A percentile compares a stretch with the other conserved stretches of the same genome.
phyloP scores from a whole-genome alignment of 2,329 filamentous ascomycete genomes.

The Fonsecaea multimorphosa region DNA sequence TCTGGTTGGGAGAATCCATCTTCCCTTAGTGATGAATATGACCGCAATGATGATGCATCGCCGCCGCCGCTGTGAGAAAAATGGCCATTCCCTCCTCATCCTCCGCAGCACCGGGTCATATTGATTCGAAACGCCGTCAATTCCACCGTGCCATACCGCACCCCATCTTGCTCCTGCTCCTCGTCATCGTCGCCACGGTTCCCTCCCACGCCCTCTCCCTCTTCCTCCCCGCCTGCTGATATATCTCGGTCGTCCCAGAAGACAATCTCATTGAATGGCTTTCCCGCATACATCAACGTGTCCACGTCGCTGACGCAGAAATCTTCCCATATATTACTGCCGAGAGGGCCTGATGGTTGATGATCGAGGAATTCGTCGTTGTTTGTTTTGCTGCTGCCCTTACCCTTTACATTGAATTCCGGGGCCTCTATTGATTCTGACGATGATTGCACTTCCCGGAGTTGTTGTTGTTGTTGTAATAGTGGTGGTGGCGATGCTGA shows the following conservation, averaged over 20 bases:
- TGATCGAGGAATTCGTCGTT: too few relatives aligned
- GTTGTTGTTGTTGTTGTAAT: background rate
- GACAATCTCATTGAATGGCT: conserved; percentile 45
- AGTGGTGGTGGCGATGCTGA: background rate
- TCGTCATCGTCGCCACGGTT: too few relatives aligned
- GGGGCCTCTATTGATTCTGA: background rate
- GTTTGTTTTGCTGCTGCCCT: too few relatives aligned
- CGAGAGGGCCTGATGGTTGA: background rate
- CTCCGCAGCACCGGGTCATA: background rate
- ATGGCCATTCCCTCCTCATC: background rate
- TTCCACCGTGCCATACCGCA: conserved; percentile 40
- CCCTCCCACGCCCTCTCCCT: background rate
- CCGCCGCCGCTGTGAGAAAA: background rate
- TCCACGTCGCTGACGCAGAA: conserved; percentile 47
- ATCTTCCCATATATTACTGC: conserved; percentile 41
- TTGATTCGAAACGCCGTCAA: conserved; percentile 44
- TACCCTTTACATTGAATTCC: too few relatives aligned
- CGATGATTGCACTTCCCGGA: background rate
- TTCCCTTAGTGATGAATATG: background rate
- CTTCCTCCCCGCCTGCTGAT: background rate
- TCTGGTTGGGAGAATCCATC: too few relatives aligned
- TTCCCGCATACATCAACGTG: conserved; percentile 43
- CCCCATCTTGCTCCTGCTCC: background rate
- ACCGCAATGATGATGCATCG: background rate
- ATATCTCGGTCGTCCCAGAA: conserved; percentile 44